Percentiles rank a stretch among this genome's conserved stretches.
Evolutionary conservation across 2,329 filamentous ascomycete species (phyloP).

Genomic region (Bretziella fagacearum): DNA sequence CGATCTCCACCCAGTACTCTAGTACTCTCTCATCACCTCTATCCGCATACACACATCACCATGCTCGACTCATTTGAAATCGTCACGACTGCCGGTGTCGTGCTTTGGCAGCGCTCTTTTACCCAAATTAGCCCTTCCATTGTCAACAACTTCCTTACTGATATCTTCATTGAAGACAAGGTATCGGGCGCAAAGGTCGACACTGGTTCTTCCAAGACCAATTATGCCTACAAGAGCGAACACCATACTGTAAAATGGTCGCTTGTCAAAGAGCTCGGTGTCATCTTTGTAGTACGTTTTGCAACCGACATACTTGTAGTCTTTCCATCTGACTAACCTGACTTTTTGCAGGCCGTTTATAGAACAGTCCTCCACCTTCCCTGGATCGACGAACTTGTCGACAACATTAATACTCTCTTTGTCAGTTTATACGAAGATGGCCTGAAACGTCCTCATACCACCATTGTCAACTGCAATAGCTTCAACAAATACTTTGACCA

Average conservation of each 20-base stretch:
- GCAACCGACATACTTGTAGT: too few species aligned
- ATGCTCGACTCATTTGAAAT: conserved; percentile 98
- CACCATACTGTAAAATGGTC: conserved; percentile 94
- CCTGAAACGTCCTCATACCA: conserved; percentile 63
- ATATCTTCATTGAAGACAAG: conserved; percentile 96
- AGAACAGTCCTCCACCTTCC: conserved; percentile 85
- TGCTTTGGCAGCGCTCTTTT: conserved; percentile 87
- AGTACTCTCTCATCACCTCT: neutral
- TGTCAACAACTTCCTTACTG: conserved; percentile 86
- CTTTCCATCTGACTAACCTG: conserved; percentile 1
- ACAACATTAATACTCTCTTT: conserved; percentile 87
- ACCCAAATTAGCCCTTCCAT: conserved; percentile 62
- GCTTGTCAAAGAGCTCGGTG: conserved; percentile 72
- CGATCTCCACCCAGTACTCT: conserved; percentile 2
- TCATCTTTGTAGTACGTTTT: conserved; percentile 71
- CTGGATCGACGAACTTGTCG: conserved; percentile 93
- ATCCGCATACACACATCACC: conserved; percentile 16
- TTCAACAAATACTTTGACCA: conserved; percentile 94
- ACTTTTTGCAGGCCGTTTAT: conserved; percentile 61
- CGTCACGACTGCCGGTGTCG: conserved; percentile 84
- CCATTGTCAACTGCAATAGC: conserved; percentile 55
- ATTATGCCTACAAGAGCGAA: conserved; percentile 70
- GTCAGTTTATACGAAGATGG: conserved; percentile 79
- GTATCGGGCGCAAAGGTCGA: conserved; percentile 43
- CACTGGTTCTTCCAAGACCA: conserved; percentile 39